Evolutionary conservation across 345 rosid genomes (phyloP), one percentile per base, ranked within the genome.

Genomic region (Bruguiera parviflora): DNA sequence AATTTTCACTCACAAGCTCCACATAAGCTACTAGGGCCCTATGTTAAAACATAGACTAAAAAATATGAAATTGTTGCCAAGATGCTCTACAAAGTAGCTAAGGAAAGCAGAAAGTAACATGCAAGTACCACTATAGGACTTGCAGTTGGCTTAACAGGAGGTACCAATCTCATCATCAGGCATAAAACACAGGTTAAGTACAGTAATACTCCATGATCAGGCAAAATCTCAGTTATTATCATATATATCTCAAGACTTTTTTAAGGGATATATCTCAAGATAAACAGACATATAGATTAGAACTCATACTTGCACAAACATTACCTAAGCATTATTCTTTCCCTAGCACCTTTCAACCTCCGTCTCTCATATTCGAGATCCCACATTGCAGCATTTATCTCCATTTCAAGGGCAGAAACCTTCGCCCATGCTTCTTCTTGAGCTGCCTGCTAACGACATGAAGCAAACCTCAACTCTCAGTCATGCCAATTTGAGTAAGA

Each of bases 341-440:
- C 99, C 80, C 97, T 82, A 57, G 99, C 96, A 79, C 92, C 98
- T 81, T 89, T 93, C 66, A 92, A 83, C 79, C 96, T 82, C 69
- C 92, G 88, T 63, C 96, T 86, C 89, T 92, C 98, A 22, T 84
- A 91, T 71, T 92, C 96, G 77, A 95, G 96, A 80, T 95, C 98
- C 49, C 85, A 84, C 81, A 88, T 75, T 53, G 94, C 86, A 39
- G 88, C 82, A 75, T 81, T 86, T 76, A 92, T 90, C 80, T 95
- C 96, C 68, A 88, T 86, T 81, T 92, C 96, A 67, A 95, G 86
- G 53, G 84, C 77, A 73, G 98, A 95, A 61, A 95, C 97, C 83
- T 85, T 92, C 28, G 91, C 98, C 96, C 98, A 88, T 43, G 99
- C 99, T 78, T 88, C 96, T 85, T 92, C 99, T 82, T 92, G 92